These are phyloP conservation scores for Umbelopsis sp. DNA, from an alignment of 192 early-diverging fungal genomes.

Conservation along the genomic window DNA sequence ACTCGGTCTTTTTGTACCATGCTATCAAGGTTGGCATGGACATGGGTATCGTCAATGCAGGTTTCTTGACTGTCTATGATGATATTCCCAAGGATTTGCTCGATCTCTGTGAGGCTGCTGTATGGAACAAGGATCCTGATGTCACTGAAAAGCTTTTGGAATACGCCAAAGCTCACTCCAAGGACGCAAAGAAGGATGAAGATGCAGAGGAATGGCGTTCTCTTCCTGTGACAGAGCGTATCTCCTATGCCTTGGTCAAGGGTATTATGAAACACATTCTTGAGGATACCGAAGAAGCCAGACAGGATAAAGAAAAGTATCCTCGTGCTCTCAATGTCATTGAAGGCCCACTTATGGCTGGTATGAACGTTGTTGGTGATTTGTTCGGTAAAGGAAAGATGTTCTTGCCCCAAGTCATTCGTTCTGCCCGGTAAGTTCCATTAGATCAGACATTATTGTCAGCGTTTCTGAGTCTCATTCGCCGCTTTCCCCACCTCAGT, in stretches of 20 bases:
- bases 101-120: conserved; percentile 88
- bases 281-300: conserved; percentile 93
- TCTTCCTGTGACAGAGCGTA: conserved; percentile 69
- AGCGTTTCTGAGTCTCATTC: neutral
- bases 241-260: conserved; percentile 88
- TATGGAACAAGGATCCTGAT: conserved; percentile 91
- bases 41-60: conserved; percentile 98
- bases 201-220: conserved; percentile 89
- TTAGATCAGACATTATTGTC: neutral
- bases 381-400: conserved; percentile 95
- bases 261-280: conserved; percentile 93
- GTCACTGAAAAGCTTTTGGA: conserved; percentile 92
- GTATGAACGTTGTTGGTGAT: conserved; percentile 94
- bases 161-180: conserved; percentile 83
- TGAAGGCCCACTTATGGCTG: conserved; percentile 93
- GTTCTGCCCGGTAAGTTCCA: conserved; percentile 72
- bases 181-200: conserved; percentile 67
- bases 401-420: conserved; percentile 99
- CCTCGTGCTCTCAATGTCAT: conserved; percentile 94
- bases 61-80: conserved; percentile 94
- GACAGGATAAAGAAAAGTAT: conserved; percentile 70
- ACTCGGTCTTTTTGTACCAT: conserved; percentile 92
- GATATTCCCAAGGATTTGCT: conserved; percentile 95
- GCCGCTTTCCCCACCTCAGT: conserved; percentile 34
- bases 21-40: conserved; percentile 87